Percentiles rank a stretch among this genome's conserved stretches.
Evolutionary conservation across 2,329 filamentous ascomycete species (phyloP).

Genomic region (Claviceps digitariae): DNA sequence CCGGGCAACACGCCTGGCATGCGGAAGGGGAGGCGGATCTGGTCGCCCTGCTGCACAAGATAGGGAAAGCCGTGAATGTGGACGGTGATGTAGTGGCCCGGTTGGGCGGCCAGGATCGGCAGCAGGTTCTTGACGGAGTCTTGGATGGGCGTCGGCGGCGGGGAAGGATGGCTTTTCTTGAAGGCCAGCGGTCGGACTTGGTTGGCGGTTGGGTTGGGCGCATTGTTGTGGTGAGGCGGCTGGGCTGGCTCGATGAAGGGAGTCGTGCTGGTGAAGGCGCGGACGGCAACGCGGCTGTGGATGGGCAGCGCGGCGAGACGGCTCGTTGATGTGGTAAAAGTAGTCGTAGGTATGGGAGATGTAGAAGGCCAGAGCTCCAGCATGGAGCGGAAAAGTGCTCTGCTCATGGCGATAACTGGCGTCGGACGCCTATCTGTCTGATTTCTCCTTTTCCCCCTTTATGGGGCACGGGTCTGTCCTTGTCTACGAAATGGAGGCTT

Average conservation of each 20-base stretch:
- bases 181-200: conserved; percentile 23
- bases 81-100: conserved; percentile 62
- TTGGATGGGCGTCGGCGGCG: conserved; percentile 29
- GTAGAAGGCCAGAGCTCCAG: conserved; percentile 38
- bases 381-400: conserved; percentile 49
- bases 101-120: conserved; percentile 59
- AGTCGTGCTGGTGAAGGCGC: conserved; percentile 34
- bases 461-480: background rate
- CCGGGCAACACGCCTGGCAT: conserved; percentile 67
- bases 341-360: conserved; percentile 10
- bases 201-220: conserved; percentile 21
- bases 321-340: conserved; percentile 8
- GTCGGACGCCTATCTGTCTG: background rate
- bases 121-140: conserved; percentile 47
- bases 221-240: conserved; percentile 22
- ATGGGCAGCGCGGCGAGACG: conserved; percentile 11
- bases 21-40: conserved; percentile 62
- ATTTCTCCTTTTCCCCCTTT: background rate
- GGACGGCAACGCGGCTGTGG: conserved; percentile 19
- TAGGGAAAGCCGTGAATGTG: conserved; percentile 72
- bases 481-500: background rate
- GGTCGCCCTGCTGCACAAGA: conserved; percentile 64
- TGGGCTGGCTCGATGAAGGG: conserved; percentile 31
- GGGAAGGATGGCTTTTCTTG: conserved; percentile 25
- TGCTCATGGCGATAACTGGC: conserved; percentile 32